Percentiles rank a stretch among this genome's conserved stretches.
These are phyloP conservation scores for Penicillium sp. DNA, from an alignment of 2,329 filamentous ascomycete species.

Conservation along the genomic window DNA sequence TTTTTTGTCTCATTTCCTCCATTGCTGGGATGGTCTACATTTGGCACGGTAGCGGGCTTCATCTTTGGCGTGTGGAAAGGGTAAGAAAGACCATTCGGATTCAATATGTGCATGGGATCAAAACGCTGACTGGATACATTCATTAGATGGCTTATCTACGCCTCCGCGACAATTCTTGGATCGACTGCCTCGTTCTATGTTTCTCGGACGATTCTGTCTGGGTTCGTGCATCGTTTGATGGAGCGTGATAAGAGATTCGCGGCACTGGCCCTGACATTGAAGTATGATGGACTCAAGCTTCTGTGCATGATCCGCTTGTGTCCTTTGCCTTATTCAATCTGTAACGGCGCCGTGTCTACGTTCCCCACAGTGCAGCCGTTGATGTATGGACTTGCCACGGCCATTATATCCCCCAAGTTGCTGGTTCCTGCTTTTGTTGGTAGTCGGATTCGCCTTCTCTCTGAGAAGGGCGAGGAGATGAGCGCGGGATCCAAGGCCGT, in stretches of 20 bases:
- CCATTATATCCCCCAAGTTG: conserved; percentile 80
- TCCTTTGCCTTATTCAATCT: conserved; percentile 87
- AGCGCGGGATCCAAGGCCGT: conserved; percentile 72
- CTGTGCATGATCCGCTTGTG: conserved; percentile 91
- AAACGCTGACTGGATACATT: conserved; percentile 23
- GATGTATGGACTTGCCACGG: conserved; percentile 79
- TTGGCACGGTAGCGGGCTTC: conserved; percentile 69
- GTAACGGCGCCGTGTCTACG: conserved; percentile 91
- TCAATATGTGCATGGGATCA: neutral
- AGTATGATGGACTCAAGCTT: conserved; percentile 85
- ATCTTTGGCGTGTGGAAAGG: conserved; percentile 71
- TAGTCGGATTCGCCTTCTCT: conserved; percentile 75
- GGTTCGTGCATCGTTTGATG: conserved; percentile 77
- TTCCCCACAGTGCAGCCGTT: conserved; percentile 81
- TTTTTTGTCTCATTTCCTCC: conserved; percentile 83
- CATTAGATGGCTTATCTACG: conserved; percentile 77
- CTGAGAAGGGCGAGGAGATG: conserved; percentile 84
- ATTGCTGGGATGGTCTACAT: conserved; percentile 81
- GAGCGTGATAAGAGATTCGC: conserved; percentile 84
- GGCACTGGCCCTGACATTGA: conserved; percentile 81
- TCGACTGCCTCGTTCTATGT: conserved; percentile 78
- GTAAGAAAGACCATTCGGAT: conserved; percentile 53
- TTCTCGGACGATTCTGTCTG: conserved; percentile 74
- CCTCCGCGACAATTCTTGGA: conserved; percentile 74
- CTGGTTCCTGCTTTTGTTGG: conserved; percentile 93